Percentiles rank a stretch among this genome's conserved stretches.
phyloP scores from a whole-genome alignment of 495 filamentous ascomycete genomes.

The Tuber magnatum region DNA sequence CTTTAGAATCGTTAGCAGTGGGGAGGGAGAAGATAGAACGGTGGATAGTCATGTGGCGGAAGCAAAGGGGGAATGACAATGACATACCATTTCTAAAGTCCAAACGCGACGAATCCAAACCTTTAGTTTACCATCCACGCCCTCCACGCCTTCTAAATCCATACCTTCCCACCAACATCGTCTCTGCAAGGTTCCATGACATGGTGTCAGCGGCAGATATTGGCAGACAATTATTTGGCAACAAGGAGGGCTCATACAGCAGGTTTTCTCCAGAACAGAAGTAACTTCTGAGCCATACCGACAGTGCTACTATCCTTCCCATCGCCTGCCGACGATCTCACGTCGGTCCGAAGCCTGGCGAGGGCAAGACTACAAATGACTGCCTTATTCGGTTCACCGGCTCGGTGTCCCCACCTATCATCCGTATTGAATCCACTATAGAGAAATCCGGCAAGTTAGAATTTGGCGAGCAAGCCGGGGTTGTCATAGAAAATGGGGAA shows the following conservation, averaged over 20 bases:
- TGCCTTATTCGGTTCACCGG: conserved; percentile 92
- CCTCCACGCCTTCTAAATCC: conserved; percentile 83
- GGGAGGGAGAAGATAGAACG: conserved; percentile 13
- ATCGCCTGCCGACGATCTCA: conserved; percentile 64
- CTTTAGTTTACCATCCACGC: conserved; percentile 84
- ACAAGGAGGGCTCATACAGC: conserved; percentile 45
- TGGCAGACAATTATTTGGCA: background rate
- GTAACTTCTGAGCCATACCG: conserved; percentile 96
- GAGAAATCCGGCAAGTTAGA: background rate
- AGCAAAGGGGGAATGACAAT: conserved; percentile 2
- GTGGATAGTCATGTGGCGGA: background rate
- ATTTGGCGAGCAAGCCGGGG: background rate
- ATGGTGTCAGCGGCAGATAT: conserved; percentile 9
- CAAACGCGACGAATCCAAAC: conserved; percentile 97
- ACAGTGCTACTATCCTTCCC: conserved; percentile 68
- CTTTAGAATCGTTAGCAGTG: conserved; percentile 41
- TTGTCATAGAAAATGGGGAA: background rate
- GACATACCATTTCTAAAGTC: conserved; percentile 91
- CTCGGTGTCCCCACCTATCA: conserved; percentile 91
- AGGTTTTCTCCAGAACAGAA: conserved; percentile 97
- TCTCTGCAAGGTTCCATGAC: conserved; percentile 42
- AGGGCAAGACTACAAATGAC: conserved; percentile 95
- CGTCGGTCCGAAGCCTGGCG: conserved; percentile 84
- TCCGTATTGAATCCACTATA: conserved; percentile 89
- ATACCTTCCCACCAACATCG: conserved; percentile 99